Conservation (phyloP, 495 filamentous ascomycete species). For the Penicillium bovifimosum region DNA sequence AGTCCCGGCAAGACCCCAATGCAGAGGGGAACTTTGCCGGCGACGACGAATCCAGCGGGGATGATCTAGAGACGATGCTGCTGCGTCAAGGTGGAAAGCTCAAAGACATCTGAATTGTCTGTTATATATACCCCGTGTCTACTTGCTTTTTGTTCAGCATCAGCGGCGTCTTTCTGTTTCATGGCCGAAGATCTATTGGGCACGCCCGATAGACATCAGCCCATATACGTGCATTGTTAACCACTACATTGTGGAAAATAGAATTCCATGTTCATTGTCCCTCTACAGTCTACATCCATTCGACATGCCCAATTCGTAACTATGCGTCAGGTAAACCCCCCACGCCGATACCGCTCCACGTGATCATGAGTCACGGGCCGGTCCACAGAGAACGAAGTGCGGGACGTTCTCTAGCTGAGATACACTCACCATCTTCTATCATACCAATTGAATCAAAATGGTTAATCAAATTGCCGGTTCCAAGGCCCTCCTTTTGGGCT, state of each 20-base stretch:
- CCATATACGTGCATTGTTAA: neutral
- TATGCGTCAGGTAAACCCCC: conserved; percentile 9
- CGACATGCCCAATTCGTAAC: neutral
- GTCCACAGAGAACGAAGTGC: neutral
- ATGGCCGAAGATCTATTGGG: conserved; percentile 11
- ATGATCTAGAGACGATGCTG: conserved; percentile 20
- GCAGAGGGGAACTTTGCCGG: conserved; percentile 42
- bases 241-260: neutral
- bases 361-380: conserved; percentile 21
- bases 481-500: conserved; percentile 67
- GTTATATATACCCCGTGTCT: conserved; percentile 7
- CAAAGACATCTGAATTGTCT: conserved; percentile 22
- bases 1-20: conserved; percentile 37
- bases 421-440: conserved; percentile 8
- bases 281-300: neutral
- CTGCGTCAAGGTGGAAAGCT: conserved; percentile 22
- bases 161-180: conserved; percentile 12
- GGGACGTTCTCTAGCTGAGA: neutral
- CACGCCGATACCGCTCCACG: conserved; percentile 26
- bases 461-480: conserved; percentile 38
- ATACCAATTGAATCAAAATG: conserved; percentile 28
- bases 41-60: conserved; percentile 26
- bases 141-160: conserved; percentile 10
- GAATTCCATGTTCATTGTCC: neutral
- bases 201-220: conserved; percentile 4